These are phyloP conservation scores for Diplodia corticola DNA, from an alignment of 2,329 filamentous ascomycete genomes.

Conservation along the genomic window DNA sequence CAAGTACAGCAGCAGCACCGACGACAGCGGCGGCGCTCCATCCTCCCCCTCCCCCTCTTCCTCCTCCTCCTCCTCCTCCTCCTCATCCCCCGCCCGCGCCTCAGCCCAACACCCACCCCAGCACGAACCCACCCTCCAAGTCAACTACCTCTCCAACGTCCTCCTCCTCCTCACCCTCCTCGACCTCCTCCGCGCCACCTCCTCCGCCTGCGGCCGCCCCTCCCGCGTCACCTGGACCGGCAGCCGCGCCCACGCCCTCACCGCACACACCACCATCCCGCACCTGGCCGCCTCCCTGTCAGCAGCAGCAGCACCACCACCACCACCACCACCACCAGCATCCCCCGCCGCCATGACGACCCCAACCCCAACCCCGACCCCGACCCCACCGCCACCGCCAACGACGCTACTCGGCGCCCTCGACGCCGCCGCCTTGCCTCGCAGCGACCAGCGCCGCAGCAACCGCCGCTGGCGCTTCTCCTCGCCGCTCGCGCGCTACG, in stretches of 20 bases:
- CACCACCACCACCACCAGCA: neutral
- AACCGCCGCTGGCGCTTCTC: too few species aligned
- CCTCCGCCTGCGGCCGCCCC: neutral
- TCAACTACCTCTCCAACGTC: conserved; percentile 3
- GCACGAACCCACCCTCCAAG: neutral
- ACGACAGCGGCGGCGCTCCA: neutral
- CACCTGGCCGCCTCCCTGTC: neutral
- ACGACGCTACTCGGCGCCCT: neutral
- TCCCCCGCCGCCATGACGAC: too few species aligned
- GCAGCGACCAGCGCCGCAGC: neutral
- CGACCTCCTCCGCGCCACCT: neutral
- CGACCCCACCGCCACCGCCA: too few species aligned
- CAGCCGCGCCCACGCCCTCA: neutral
- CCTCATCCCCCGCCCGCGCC: neutral
- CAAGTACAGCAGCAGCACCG: neutral
- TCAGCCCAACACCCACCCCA: neutral
- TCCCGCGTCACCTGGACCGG: neutral
- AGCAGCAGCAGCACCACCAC: too few species aligned
- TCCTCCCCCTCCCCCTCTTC: neutral
- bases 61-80: neutral
- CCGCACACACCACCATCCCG: neutral
- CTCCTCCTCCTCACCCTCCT: neutral
- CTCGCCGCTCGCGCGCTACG: neutral
- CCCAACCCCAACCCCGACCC: too few species aligned
- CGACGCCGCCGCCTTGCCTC: neutral